Percentiles rank a stretch among this genome's conserved stretches.
These are phyloP conservation scores for Cetraspora pellucida DNA, from an alignment of 192 early-diverging fungal species.

Conservation along the genomic window DNA sequence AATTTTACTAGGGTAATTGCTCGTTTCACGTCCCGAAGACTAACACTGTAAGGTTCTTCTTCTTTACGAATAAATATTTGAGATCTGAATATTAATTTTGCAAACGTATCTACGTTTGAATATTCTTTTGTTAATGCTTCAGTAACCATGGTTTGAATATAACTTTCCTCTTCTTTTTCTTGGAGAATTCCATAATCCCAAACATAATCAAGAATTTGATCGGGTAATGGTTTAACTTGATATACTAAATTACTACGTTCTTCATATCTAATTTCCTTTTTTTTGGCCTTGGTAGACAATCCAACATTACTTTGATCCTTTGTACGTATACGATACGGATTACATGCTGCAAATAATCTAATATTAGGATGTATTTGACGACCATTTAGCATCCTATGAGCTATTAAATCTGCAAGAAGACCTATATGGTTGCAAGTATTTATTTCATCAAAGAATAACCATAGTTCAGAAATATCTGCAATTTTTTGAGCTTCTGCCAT, in stretches of 20 bases:
- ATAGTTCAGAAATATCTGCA: not conserved
- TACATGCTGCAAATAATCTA: conserved; percentile 27
- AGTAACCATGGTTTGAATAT: conserved; percentile 21
- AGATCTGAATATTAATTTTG: conserved; percentile 27
- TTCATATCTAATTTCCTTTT: conserved; percentile 6
- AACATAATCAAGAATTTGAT: conserved; percentile 29
- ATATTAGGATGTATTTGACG: conserved; percentile 18
- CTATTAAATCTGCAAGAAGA: conserved; percentile 22
- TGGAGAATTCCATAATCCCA: conserved; percentile 31
- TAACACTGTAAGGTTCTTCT: conserved; percentile 31
- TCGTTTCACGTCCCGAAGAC: conserved; percentile 30
- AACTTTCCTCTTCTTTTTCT: conserved; percentile 14
- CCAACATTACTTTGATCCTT: conserved; percentile 12
- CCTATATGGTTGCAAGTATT: conserved; percentile 32
- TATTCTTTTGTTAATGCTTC: not conserved
- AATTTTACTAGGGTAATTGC: conserved; percentile 16
- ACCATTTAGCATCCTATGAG: conserved; percentile 1
- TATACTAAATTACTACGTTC: conserved; percentile 27
- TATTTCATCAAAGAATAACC: conserved; percentile 34
- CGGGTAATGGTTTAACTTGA: conserved; percentile 32
- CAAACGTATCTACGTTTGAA: not conserved
- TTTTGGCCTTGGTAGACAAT: conserved; percentile 1
- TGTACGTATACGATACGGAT: conserved; percentile 28
- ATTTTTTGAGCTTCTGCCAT: not conserved
- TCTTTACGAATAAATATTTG: conserved; percentile 30